Evolutionary conservation across 768 basidiomycete species (phyloP), one percentile per base, ranked within the genome.

Genomic region (Ephemerocybe angulata): DNA sequence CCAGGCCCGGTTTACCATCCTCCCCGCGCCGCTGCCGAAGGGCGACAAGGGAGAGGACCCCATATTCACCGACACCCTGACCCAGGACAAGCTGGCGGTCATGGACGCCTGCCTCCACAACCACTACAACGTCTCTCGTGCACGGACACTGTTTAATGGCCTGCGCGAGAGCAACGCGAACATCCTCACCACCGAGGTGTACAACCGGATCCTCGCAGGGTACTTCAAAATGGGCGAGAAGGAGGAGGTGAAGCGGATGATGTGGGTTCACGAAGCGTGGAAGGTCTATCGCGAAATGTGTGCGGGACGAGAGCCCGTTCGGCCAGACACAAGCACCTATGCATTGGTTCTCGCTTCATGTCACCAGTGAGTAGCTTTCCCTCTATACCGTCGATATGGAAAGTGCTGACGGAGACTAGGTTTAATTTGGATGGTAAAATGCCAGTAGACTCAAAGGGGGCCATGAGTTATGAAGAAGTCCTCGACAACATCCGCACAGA

Each of bases 71-170:
- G 82, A 89, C 65, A 82, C 89, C 0, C 67, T 72, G 0, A 83
- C 86, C 0, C 81, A 85, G 63, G 89, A 93, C 66, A 75, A 81
- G 52, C 66, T 90, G 11, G 84, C 88, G 0, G 80, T 95, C 58
- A 88, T 95, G 70, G 85, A 89, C 61, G 90, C 91, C 3, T 95
- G 93, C 65, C 70, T 95, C 12, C 79, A 87, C 66, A 82, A 87
- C 58, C 64, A 82, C 2, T 84, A 87, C 66, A 90, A 93, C 65
- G 83, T 93, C 0, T 75, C 79, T 0, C 87, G 93, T 4, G 93
- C 93, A 6, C 83, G 83, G 58, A 72, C 75, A 33, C 80, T 95
- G 22, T 93, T 94, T 58, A 80, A 83, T 44, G 75, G 78, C 8
- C 68, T 94, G 33, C 80, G 86, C 5, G 58, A 59, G 21, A 62